A percentile compares a stretch with the other conserved stretches of the same genome.
phyloP scores from a whole-genome alignment of 2,329 filamentous ascomycete genomes.

The Alternaria triticimaculans region DNA sequence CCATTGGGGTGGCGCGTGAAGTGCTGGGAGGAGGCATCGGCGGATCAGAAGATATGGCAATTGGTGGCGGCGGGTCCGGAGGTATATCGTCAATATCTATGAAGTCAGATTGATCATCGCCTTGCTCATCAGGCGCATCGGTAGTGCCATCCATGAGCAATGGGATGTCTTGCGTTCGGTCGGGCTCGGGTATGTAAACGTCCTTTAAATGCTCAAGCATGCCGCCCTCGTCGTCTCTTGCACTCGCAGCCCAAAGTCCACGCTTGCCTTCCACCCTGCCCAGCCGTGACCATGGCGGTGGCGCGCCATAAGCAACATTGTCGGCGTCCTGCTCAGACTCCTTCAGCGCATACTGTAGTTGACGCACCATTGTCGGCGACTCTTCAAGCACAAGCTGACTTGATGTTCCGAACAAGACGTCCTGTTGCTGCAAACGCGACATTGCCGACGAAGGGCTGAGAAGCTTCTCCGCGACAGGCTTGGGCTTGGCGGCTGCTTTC shows the following conservation, averaged over 20 bases:
- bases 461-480: constrained; percentile 42
- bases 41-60: constrained; percentile 32
- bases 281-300: constrained; percentile 26
- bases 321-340: constrained; percentile 41
- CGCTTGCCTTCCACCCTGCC: constrained; percentile 27
- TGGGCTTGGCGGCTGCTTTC: constrained; percentile 37
- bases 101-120: constrained; percentile 6
- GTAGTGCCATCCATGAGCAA: constrained; percentile 31
- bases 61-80: constrained; percentile 1
- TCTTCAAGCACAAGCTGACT: constrained; percentile 50
- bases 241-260: constrained; percentile 43
- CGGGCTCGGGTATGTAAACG: constrained; percentile 39
- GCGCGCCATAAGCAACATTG: neutral
- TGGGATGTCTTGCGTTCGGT: constrained; percentile 40
- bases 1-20: neutral
- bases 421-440: constrained; percentile 37
- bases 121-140: constrained; percentile 5
- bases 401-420: constrained; percentile 50
- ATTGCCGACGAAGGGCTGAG: constrained; percentile 45
- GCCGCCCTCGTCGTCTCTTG: constrained; percentile 40
- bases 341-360: constrained; percentile 44
- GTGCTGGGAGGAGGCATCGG: constrained; percentile 20
- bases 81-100: constrained; percentile 32
- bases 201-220: constrained; percentile 35
- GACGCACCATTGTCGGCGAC: constrained; percentile 44